These are phyloP conservation scores for Sarcomyxa edulis DNA, from an alignment of 768 basidiomycete species.

Conservation along the genomic window DNA sequence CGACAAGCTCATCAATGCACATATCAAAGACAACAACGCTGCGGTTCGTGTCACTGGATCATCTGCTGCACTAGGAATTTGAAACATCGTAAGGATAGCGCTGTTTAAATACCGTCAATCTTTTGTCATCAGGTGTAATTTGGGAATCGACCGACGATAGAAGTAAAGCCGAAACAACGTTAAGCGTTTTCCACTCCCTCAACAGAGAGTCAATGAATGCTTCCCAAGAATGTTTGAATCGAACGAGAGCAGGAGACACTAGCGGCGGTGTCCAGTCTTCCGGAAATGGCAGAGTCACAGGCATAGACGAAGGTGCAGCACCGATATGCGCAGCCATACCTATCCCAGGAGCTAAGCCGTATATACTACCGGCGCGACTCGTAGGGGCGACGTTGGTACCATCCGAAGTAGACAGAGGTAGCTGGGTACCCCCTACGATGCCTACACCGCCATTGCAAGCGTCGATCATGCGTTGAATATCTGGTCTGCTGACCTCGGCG, in stretches of 20 bases:
- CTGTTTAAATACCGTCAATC: slow-evolving; percentile 23
- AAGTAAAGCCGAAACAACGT: slow-evolving; percentile 64
- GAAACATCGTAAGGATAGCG: slow-evolving; percentile 67
- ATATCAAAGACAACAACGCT: slow-evolving; percentile 60
- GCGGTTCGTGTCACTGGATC: slow-evolving; percentile 61
- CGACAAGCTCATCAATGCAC: slow-evolving; percentile 63
- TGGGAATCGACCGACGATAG: slow-evolving; percentile 29
- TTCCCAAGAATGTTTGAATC: slow-evolving; percentile 71
- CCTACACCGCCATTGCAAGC: slow-evolving; percentile 16
- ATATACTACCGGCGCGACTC: too few species aligned
- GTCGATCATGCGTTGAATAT: slow-evolving; percentile 54
- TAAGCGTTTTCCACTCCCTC: slow-evolving; percentile 72
- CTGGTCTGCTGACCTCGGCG: slow-evolving; percentile 71
- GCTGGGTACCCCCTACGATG: not conserved
- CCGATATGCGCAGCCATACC: slow-evolving; percentile 19
- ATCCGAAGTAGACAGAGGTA: slow-evolving; percentile 10
- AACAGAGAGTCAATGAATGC: slow-evolving; percentile 62
- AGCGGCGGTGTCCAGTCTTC: slow-evolving; percentile 48
- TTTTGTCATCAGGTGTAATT: not conserved
- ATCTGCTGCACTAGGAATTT: slow-evolving; percentile 42
- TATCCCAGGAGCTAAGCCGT: slow-evolving; percentile 19
- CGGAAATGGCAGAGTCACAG: slow-evolving; percentile 37
- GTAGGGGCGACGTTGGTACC: slow-evolving; percentile 5
- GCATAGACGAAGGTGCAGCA: slow-evolving; percentile 12
- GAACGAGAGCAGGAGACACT: slow-evolving; percentile 57